A percentile compares a stretch with the other conserved stretches of the same genome.
Evolutionary conservation across 139 green algal species (phyloP).

Genomic region (Chlamydomonas eustigma): DNA sequence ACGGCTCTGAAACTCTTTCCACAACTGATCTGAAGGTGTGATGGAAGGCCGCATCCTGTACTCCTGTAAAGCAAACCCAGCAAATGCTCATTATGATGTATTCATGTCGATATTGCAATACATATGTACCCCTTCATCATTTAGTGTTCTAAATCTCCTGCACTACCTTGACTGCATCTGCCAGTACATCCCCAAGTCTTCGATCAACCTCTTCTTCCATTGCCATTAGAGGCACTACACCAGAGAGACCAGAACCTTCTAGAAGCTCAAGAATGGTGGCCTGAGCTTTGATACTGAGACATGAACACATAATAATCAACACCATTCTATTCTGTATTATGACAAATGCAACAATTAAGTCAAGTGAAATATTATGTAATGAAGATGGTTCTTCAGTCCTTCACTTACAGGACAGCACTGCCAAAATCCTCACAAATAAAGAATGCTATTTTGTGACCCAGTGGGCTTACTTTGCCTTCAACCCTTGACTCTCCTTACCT

Average conservation of each 20-base stretch:
- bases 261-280: slow-evolving; percentile 54
- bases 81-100: too few species aligned
- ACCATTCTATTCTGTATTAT: too few species aligned
- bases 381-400: too few species aligned
- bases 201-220: slow-evolving; percentile 23
- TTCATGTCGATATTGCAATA: too few species aligned
- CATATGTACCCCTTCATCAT: too few species aligned
- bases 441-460: too few species aligned
- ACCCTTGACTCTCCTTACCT: slow-evolving; percentile 14
- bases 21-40: background rate
- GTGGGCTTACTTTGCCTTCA: too few species aligned
- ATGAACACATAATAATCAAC: too few species aligned
- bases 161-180: slow-evolving; percentile 55
- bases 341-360: slow-evolving; percentile 7
- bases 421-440: too few species aligned
- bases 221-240: slow-evolving; percentile 31
- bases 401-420: too few species aligned
- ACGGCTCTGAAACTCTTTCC: background rate
- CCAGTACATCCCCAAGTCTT: slow-evolving; percentile 49
- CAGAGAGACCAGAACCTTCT: slow-evolving; percentile 37
- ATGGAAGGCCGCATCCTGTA: background rate
- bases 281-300: slow-evolving; percentile 28
- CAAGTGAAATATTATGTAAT: background rate
- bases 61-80: background rate
- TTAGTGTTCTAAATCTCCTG: too few species aligned